These are phyloP conservation scores for Mycena floridula DNA, from an alignment of 768 basidiomycete species.

Conservation along the genomic window DNA sequence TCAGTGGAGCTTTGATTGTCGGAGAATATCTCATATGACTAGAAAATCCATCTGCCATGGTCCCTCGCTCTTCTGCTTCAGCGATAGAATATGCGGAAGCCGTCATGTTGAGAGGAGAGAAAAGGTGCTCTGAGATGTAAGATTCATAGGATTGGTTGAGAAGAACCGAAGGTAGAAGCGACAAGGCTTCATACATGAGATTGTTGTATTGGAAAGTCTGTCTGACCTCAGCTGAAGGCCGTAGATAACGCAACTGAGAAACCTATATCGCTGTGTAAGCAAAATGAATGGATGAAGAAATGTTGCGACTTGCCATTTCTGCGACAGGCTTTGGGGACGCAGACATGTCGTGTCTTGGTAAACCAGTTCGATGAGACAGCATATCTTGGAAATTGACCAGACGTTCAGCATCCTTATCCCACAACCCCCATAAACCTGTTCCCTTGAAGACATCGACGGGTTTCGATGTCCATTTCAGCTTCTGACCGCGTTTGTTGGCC, in stretches of 20 bases:
- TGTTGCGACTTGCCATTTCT: no score
- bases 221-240: slow-evolving; percentile 33
- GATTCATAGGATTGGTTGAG: slow-evolving; percentile 35
- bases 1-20: no score
- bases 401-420: slow-evolving; percentile 28
- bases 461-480: slow-evolving; percentile 32
- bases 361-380: slow-evolving; percentile 35
- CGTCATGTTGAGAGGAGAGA: slow-evolving; percentile 31
- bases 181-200: slow-evolving; percentile 36
- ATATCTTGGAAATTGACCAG: slow-evolving; percentile 34
- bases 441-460: slow-evolving; percentile 18
- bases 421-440: slow-evolving; percentile 32
- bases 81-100: slow-evolving; percentile 33
- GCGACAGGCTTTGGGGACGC: slow-evolving; percentile 21
- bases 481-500: no score
- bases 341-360: slow-evolving; percentile 39
- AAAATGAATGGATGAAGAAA: no score
- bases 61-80: slow-evolving; percentile 25
- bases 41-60: slow-evolving; percentile 29
- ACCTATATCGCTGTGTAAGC: no score
- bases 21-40: no score
- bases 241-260: no score
- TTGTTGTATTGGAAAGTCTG: slow-evolving; percentile 42
- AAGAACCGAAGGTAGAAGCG: slow-evolving; percentile 30
- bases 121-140: slow-evolving; percentile 31